Evolutionary conservation across 2,329 filamentous ascomycete genomes (phyloP).

Genomic region (Penicillium sp.): DNA sequence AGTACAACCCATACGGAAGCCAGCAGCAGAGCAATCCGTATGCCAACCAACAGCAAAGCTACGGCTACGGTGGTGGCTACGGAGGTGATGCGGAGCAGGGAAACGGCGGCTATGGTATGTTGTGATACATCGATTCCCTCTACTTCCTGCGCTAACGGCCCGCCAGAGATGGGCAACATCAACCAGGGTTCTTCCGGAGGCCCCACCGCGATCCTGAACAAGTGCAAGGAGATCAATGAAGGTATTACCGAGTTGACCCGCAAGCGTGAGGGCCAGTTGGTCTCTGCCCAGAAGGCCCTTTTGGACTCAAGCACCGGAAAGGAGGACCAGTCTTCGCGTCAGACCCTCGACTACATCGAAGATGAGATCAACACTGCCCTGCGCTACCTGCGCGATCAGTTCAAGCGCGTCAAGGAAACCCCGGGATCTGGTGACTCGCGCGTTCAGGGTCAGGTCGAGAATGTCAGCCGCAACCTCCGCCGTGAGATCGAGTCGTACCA

Average conservation of each 20-base stretch:
- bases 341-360: constrained; percentile 71
- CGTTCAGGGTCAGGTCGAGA: constrained; percentile 78
- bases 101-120: constrained; percentile 40
- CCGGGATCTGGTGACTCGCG: constrained; percentile 71
- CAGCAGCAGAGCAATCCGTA: constrained; percentile 30
- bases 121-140: constrained; percentile 4
- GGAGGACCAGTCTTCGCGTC: constrained; percentile 64
- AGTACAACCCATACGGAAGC: constrained; percentile 57
- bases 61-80: constrained; percentile 29
- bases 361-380: constrained; percentile 82
- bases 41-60: constrained; percentile 28
- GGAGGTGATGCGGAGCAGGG: constrained; percentile 34
- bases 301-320: constrained; percentile 74
- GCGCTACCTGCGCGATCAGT: constrained; percentile 73
- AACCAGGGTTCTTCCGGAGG: constrained; percentile 46
- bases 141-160: constrained; percentile 15
- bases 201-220: constrained; percentile 78
- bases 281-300: constrained; percentile 68
- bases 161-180: constrained; percentile 45
- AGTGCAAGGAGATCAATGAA: constrained; percentile 77
- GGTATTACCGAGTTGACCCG: constrained; percentile 73
- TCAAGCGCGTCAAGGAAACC: constrained; percentile 80
- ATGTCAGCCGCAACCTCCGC: constrained; percentile 77
- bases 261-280: constrained; percentile 49
- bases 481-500: constrained; percentile 80